Conservation (phyloP, 176 grass and related monocot genomes). For the Alopecurus myosuroides region DNA sequence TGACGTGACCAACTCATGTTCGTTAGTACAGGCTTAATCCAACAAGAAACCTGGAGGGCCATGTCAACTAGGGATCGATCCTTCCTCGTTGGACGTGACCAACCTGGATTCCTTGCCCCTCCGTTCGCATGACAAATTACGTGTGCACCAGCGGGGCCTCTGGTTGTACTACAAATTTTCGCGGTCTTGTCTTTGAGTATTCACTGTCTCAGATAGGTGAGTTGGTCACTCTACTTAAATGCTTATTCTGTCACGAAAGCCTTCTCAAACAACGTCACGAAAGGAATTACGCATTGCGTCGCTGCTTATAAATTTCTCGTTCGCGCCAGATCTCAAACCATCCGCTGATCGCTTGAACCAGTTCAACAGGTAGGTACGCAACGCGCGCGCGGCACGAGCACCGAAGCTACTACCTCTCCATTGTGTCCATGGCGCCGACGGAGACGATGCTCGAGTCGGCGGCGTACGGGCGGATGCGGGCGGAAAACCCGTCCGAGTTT, state of each 20-base stretch:
- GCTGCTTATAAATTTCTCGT: constrained; percentile 20
- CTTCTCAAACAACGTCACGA: constrained; percentile 4
- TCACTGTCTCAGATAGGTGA: background rate
- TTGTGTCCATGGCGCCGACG: background rate
- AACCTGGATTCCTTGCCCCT: constrained; percentile 7
- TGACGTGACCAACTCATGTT: constrained; percentile 1
- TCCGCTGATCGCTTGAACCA: background rate
- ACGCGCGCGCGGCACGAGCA: background rate
- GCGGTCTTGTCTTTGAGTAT: background rate
- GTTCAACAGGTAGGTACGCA: background rate
- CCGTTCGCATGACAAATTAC: background rate
- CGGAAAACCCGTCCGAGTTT: constrained; percentile 25
- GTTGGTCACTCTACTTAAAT: background rate
- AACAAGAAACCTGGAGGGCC: background rate
- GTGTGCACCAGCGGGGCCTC: background rate
- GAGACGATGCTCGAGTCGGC: background rate
- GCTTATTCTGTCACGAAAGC: constrained; percentile 16
- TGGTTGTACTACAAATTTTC: background rate
- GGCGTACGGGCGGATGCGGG: constrained; percentile 20
- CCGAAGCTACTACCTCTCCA: background rate
- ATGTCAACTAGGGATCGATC: constrained; percentile 36
- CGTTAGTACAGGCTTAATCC: background rate
- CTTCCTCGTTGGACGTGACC: background rate
- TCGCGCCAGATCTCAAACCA: background rate
- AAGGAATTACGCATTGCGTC: background rate